Percentiles rank a stretch among this genome's conserved stretches.
These are phyloP conservation scores for Suhomyces sp. DNA, from an alignment of 805 yeast genomes.

Conservation along the genomic window DNA sequence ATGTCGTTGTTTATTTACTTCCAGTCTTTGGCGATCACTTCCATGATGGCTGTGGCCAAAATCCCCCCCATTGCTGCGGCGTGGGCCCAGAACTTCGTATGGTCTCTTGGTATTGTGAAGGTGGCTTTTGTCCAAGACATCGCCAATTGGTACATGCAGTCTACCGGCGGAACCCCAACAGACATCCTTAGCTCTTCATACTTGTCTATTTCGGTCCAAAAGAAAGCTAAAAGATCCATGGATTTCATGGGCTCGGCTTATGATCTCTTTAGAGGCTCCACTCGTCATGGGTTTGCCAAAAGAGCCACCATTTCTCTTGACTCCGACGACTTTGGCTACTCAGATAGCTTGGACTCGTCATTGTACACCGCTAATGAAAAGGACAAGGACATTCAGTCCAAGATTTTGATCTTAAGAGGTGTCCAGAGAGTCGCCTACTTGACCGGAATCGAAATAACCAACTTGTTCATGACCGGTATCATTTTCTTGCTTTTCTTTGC, in stretches of 20 bases:
- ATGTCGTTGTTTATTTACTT: conserved; percentile 89
- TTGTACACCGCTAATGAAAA: conserved; percentile 74
- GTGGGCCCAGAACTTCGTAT: conserved; percentile 94
- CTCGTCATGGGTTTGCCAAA: conserved; percentile 15
- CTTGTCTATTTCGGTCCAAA: conserved; percentile 84
- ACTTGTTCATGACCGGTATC: conserved; percentile 80
- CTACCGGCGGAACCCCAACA: conserved; percentile 89
- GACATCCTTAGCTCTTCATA: conserved; percentile 64
- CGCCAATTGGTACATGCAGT: conserved; percentile 90
- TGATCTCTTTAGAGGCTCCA: background rate
- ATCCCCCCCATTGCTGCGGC: conserved; percentile 98
- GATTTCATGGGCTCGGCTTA: conserved; percentile 10
- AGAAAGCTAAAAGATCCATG: conserved; percentile 32
- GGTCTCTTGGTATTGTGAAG: conserved; percentile 91
- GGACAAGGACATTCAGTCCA: conserved; percentile 53
- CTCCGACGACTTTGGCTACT: conserved; percentile 45
- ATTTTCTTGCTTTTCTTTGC: conserved; percentile 78
- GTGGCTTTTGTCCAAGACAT: conserved; percentile 75
- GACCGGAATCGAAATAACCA: conserved; percentile 83
- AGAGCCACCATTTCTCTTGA: conserved; percentile 36
- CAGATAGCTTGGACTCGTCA: conserved; percentile 39
- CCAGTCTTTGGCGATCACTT: conserved; percentile 86
- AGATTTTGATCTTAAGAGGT: conserved; percentile 82
- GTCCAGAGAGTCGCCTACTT: conserved; percentile 85
- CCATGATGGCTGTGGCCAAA: conserved; percentile 91